These are phyloP conservation scores for Allantophomopsis cytisporea DNA, from an alignment of 2,329 filamentous ascomycete species.

Conservation along the genomic window DNA sequence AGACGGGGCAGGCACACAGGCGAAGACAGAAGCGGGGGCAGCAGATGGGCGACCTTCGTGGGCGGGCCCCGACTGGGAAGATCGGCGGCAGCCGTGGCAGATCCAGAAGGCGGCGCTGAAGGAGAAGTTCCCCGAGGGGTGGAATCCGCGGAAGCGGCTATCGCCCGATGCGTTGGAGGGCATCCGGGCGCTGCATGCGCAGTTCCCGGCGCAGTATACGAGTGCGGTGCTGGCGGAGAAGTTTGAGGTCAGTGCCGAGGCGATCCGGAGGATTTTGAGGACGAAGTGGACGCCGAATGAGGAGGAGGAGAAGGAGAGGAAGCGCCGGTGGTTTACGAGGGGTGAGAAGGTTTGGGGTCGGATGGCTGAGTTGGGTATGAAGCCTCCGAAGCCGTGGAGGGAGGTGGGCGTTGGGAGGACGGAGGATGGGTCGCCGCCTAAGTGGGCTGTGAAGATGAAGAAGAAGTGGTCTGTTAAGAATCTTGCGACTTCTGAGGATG, in stretches of 20 bases:
- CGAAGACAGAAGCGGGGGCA: too few species aligned
- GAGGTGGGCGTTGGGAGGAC: slow-evolving; percentile 17
- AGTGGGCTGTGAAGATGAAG: too few species aligned
- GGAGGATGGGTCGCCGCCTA: neutral
- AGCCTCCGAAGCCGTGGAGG: slow-evolving; percentile 48
- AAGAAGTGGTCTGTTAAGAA: too few species aligned
- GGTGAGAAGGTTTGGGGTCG: slow-evolving; percentile 45
- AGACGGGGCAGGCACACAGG: too few species aligned
- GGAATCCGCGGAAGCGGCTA: slow-evolving; percentile 72
- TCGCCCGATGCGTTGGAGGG: slow-evolving; percentile 89
- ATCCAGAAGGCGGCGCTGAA: slow-evolving; percentile 62
- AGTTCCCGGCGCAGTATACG: slow-evolving; percentile 66
- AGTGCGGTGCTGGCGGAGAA: slow-evolving; percentile 59
- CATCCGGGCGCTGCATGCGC: slow-evolving; percentile 68
- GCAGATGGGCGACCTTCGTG: too few species aligned
- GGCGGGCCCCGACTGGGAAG: too few species aligned
- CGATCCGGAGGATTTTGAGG: slow-evolving; percentile 74
- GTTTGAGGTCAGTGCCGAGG: slow-evolving; percentile 81
- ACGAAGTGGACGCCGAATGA: slow-evolving; percentile 56
- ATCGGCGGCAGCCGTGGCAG: slow-evolving; percentile 44
- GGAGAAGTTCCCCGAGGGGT: slow-evolving; percentile 68
- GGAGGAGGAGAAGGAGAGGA: slow-evolving; percentile 40
- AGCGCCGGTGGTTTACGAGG: slow-evolving; percentile 46
- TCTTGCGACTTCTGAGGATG: too few species aligned
- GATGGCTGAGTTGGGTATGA: slow-evolving; percentile 45